phyloP scores from a whole-genome alignment of 2,329 filamentous ascomycete genomes.

The Monascus ruber region DNA sequence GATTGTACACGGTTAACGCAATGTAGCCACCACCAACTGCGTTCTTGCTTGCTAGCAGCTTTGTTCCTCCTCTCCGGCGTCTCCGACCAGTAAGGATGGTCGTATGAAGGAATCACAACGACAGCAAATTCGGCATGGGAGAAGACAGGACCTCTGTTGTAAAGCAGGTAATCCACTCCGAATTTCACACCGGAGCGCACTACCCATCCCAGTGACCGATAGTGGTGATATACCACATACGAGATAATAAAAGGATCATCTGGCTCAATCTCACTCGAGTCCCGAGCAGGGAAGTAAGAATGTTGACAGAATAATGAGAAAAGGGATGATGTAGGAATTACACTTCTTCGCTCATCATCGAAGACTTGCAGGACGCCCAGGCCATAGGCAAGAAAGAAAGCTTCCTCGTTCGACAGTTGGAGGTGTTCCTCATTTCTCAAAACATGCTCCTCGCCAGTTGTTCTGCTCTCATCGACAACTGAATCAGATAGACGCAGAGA shows the following conservation, averaged over 20 bases:
- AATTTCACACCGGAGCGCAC: conserved; percentile 90
- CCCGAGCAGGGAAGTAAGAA: conserved; percentile 56
- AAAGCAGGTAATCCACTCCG: conserved; percentile 86
- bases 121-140: conserved; percentile 89
- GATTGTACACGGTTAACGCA: conserved; percentile 79
- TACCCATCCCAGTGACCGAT: conserved; percentile 90
- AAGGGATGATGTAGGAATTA: conserved; percentile 46
- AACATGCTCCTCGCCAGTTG: conserved; percentile 13
- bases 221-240: conserved; percentile 91
- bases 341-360: conserved; percentile 20
- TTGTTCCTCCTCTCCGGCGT: conserved; percentile 38
- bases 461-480: conserved; percentile 2
- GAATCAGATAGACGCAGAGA: conserved; percentile 7
- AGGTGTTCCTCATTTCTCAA: conserved; percentile 62
- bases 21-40: conserved; percentile 53
- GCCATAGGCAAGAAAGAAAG: conserved; percentile 77
- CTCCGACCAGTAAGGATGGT: conserved; percentile 56
- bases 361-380: conserved; percentile 61
- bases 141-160: conserved; percentile 85
- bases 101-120: conserved; percentile 73
- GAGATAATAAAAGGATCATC: conserved; percentile 78
- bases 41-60: conserved; percentile 36
- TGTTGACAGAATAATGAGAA: conserved; percentile 56
- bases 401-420: conserved; percentile 82
- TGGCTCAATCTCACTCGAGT: conserved; percentile 42